Evolutionary conservation across 2,329 filamentous ascomycete genomes (phyloP), one percentile per base, ranked within the genome.

Genomic region (Talaromyces funiculosus): DNA sequence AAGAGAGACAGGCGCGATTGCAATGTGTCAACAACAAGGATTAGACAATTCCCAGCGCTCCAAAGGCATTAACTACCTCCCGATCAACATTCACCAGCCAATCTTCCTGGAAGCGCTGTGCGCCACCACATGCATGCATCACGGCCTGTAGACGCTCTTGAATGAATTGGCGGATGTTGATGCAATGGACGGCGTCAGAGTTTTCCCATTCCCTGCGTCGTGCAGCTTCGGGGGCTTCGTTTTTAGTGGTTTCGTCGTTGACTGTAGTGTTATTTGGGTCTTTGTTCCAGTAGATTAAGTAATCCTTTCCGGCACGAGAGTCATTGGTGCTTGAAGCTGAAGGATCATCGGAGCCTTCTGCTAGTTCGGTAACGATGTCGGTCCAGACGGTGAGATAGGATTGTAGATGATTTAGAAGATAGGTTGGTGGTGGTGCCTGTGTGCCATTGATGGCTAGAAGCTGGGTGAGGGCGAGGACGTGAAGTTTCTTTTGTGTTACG

Each of bases 341-440:
- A 56, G 71, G 68, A 35, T 78, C 76, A 4, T 72, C 68, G 20
- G 72, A 67, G 14, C 75, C 77, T 45, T 80, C 76, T 12, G 75
- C 71, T 2, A 80, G 67, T 57, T 80, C 78, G 22, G 72, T 75
- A 40, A 78, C 68, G 22, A 79, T 71, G 61, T 79, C 76, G 2
- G 78, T 80, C 78, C 78, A 81, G 29, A 78, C 68, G 4, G 70
- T 78, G 12, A 81, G 69, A 53, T 80, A 76, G 4, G 75, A 77
- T 63, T 81, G 78, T 24, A 81, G 66, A 33, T 77, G 70, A 22
- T 73, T 73, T 45, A 79, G 71, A 42, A 79, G 71, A 59, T 75
- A 75, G 3, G 66, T 12, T 2, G 78, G 75, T 2, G 78, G 74
- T 8, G 78, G 72, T 8, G 71, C 67, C 12, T 72, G 66, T 1